Percentiles rank a stretch among this genome's conserved stretches.
Conservation (phyloP, 352 stramenopile genomes). For the Aphanomyces cochlioides region DNA sequence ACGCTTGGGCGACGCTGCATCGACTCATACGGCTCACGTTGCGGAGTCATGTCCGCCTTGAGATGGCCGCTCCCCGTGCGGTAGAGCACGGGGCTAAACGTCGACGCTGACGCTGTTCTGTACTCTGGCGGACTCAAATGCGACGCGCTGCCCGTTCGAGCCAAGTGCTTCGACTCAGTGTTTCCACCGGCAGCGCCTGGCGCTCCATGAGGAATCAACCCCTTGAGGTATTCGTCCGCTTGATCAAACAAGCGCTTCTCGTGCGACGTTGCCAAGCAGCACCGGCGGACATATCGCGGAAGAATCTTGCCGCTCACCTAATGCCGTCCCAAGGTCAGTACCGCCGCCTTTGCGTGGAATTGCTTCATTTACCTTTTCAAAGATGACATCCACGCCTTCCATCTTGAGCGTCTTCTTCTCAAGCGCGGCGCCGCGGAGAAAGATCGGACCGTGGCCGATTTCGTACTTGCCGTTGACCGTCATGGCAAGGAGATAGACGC, state of each 20-base stretch:
- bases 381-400: slow-evolving; percentile 6
- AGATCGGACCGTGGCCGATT: slow-evolving; percentile 25
- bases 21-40: too few relatives aligned
- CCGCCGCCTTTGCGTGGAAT: not conserved
- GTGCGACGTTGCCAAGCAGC: not conserved
- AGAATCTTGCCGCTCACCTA: not conserved
- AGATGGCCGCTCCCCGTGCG: slow-evolving; percentile 7
- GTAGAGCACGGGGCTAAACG: not conserved
- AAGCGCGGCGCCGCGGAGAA: slow-evolving; percentile 5
- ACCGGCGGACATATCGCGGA: not conserved
- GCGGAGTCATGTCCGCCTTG: not conserved
- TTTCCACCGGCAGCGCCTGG: not conserved
- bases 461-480: not conserved
- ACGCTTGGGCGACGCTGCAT: too few relatives aligned
- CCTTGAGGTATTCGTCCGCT: slow-evolving; percentile 10
- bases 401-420: slow-evolving; percentile 12
- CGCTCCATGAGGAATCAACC: not conserved
- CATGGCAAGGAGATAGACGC: slow-evolving; percentile 23
- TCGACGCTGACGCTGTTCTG: not conserved
- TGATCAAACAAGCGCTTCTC: not conserved
- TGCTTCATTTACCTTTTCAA: slow-evolving; percentile 8
- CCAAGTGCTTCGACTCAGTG: not conserved
- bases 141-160: not conserved
- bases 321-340: not conserved
- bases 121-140: slow-evolving; percentile 4